These are phyloP conservation scores for Aspergillus ostianus DNA, from an alignment of 495 filamentous ascomycete genomes.

Conservation along the genomic window DNA sequence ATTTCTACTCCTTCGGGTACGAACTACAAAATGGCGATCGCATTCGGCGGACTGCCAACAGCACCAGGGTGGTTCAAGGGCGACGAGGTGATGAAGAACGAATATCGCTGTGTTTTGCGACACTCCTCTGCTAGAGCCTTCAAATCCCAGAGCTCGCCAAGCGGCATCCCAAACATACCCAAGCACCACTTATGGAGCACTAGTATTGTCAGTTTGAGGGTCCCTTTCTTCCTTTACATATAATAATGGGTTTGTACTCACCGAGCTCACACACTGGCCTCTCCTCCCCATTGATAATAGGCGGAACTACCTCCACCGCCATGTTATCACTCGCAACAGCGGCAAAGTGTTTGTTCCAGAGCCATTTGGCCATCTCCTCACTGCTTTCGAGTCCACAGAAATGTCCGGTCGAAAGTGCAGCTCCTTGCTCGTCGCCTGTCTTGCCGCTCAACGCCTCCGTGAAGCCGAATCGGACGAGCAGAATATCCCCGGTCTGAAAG, in stretches of 20 bases:
- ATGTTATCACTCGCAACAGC: slow-evolving; percentile 33
- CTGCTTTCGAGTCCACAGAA: slow-evolving; percentile 26
- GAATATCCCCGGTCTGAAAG: slow-evolving; percentile 41
- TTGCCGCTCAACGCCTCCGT: slow-evolving; percentile 34
- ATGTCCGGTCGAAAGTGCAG: slow-evolving; percentile 9
- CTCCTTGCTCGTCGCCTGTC: slow-evolving; percentile 30
- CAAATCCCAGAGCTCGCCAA: slow-evolving; percentile 65
- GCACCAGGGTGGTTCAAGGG: slow-evolving; percentile 45
- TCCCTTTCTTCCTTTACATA: not conserved
- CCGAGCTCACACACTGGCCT: slow-evolving; percentile 1
- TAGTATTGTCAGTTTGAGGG: not conserved
- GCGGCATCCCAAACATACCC: slow-evolving; percentile 45
- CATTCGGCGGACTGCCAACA: slow-evolving; percentile 43
- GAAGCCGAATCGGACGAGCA: slow-evolving; percentile 46
- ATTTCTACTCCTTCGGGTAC: not conserved
- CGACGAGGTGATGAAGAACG: slow-evolving; percentile 44
- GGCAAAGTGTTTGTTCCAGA: slow-evolving; percentile 33
- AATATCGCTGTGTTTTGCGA: slow-evolving; percentile 34
- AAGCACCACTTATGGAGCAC: slow-evolving; percentile 44
- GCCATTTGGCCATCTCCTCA: slow-evolving; percentile 29
- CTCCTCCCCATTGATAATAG: slow-evolving; percentile 18
- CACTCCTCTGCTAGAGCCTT: slow-evolving; percentile 50
- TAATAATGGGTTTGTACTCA: not conserved
- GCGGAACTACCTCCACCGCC: slow-evolving; percentile 28
- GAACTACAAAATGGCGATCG: slow-evolving; percentile 34